Percentiles rank a stretch among this genome's conserved stretches.
These are phyloP conservation scores for Rheum nobile DNA, from an alignment of 148 eudicot species.

Conservation along the genomic window DNA sequence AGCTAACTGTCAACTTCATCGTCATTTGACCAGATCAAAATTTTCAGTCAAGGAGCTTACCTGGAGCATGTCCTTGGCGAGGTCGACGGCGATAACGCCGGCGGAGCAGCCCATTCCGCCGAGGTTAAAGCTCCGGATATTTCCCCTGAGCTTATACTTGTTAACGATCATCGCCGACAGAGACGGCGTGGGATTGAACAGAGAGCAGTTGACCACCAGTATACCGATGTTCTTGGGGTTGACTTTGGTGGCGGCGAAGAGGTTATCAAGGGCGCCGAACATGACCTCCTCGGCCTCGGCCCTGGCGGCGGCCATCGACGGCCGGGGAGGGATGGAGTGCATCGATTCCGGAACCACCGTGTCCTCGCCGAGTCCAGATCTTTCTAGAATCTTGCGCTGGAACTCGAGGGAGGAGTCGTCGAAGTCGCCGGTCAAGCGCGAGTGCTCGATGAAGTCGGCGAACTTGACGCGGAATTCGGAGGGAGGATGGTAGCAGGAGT, in stretches of 20 bases:
- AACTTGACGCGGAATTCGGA: constrained; percentile 19
- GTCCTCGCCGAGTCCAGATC: constrained; percentile 52
- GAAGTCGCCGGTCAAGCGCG: constrained; percentile 30
- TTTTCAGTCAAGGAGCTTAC: not conserved
- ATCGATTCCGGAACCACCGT: constrained; percentile 39
- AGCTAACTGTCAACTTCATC: not conserved
- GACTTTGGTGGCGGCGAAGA: constrained; percentile 24
- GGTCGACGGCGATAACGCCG: constrained; percentile 43
- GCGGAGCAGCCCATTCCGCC: constrained; percentile 71
- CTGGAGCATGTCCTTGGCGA: constrained; percentile 48
- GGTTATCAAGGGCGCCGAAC: constrained; percentile 37
- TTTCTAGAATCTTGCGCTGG: constrained; percentile 42
- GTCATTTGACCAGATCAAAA: not conserved
- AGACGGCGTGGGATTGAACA: constrained; percentile 59
- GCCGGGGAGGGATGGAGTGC: constrained; percentile 43
- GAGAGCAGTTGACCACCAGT: constrained; percentile 45
- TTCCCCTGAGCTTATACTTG: constrained; percentile 41
- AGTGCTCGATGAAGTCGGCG: constrained; percentile 27
- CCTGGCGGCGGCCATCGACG: constrained; percentile 47
- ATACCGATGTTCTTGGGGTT: constrained; percentile 43
- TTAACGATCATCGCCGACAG: constrained; percentile 57
- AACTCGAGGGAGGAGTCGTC: constrained; percentile 43
- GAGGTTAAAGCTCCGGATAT: constrained; percentile 39
- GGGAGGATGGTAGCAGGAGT: constrained; percentile 37
- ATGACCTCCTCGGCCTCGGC: constrained; percentile 46